Conservation (phyloP, 805 yeast species). For the Yarrowia phangngaensis region DNA sequence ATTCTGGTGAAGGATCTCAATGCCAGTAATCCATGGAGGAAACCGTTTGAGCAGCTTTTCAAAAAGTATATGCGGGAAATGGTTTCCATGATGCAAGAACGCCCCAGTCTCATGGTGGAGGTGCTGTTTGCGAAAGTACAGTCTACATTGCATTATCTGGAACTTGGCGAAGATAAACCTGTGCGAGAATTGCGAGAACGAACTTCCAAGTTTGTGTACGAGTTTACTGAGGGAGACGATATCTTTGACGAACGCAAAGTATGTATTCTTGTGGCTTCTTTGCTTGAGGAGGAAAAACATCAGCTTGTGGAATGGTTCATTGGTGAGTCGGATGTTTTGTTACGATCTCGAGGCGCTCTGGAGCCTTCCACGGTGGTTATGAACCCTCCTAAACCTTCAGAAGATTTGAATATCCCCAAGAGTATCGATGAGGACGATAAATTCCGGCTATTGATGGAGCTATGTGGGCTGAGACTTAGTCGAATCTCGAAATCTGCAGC, state of each 20-base stretch:
- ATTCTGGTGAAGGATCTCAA: slow-evolving; percentile 52
- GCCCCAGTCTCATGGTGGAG: slow-evolving; percentile 59
- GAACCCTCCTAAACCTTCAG: slow-evolving; percentile 8
- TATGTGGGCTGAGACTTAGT: slow-evolving; percentile 42
- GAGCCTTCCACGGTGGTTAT: slow-evolving; percentile 42
- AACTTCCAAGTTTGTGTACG: slow-evolving; percentile 35
- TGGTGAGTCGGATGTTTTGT: slow-evolving; percentile 31
- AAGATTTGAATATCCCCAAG: slow-evolving; percentile 3
- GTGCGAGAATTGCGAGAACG: slow-evolving; percentile 30
- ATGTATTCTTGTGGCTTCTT: slow-evolving; percentile 49
- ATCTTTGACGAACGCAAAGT: slow-evolving; percentile 47
- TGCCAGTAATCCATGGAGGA: slow-evolving; percentile 44
- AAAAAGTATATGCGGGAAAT: slow-evolving; percentile 61
- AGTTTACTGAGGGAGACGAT: slow-evolving; percentile 29
- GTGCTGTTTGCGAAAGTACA: slow-evolving; percentile 59
- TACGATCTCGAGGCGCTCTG: slow-evolving; percentile 13
- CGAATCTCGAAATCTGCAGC: slow-evolving; percentile 2
- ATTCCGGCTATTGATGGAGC: slow-evolving; percentile 46
- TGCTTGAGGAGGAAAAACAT: slow-evolving; percentile 46
- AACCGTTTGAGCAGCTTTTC: slow-evolving; percentile 62
- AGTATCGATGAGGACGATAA: slow-evolving; percentile 43
- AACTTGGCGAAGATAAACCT: slow-evolving; percentile 54
- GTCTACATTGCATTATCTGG: slow-evolving; percentile 50
- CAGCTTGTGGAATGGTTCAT: slow-evolving; percentile 47
- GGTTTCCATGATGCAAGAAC: slow-evolving; percentile 46